Conservation (phyloP, 2,329 filamentous ascomycete genomes). For the Colletotrichum lini region DNA sequence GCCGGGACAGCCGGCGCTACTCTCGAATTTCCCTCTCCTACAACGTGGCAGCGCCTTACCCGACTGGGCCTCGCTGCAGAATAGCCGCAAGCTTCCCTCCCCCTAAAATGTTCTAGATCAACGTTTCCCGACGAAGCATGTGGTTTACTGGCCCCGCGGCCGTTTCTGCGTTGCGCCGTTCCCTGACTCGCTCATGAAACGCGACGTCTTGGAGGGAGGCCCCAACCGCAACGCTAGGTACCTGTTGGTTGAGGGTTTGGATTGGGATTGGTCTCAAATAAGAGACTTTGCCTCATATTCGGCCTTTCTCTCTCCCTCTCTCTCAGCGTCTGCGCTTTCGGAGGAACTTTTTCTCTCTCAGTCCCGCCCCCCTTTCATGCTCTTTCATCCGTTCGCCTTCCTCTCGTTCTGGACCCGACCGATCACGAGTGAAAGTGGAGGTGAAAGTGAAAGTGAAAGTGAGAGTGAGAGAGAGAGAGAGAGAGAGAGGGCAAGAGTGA, state of each 20-base stretch:
- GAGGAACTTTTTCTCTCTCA: no score
- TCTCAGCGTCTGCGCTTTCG: neutral
- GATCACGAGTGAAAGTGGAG: neutral
- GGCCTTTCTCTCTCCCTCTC: no score
- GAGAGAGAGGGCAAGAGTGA: no score
- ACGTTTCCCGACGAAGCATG: neutral
- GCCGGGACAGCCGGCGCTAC: conserved; percentile 19
- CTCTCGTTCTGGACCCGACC: neutral
- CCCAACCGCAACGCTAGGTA: conserved; percentile 33
- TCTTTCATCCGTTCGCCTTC: conserved; percentile 16
- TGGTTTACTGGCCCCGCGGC: neutral
- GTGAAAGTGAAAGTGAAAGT: no score
- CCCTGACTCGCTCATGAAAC: conserved; percentile 41
- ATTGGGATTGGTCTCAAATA: no score
- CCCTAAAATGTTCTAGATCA: conserved; percentile 18
- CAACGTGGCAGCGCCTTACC: conserved; percentile 14
- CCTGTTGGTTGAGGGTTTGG: no score
- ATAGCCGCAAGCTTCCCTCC: conserved; percentile 24
- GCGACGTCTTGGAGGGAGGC: conserved; percentile 17
- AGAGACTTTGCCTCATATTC: conserved; percentile 15
- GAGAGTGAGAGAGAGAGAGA: no score
- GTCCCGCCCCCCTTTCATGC: neutral
- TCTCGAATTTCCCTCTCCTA: neutral
- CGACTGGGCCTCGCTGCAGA: conserved; percentile 18
- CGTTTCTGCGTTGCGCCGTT: conserved; percentile 12